A percentile compares a stretch with the other conserved stretches of the same genome.
These are phyloP conservation scores for Hypoxylon sp. DNA, from an alignment of 2,329 filamentous ascomycete species.

Conservation along the genomic window DNA sequence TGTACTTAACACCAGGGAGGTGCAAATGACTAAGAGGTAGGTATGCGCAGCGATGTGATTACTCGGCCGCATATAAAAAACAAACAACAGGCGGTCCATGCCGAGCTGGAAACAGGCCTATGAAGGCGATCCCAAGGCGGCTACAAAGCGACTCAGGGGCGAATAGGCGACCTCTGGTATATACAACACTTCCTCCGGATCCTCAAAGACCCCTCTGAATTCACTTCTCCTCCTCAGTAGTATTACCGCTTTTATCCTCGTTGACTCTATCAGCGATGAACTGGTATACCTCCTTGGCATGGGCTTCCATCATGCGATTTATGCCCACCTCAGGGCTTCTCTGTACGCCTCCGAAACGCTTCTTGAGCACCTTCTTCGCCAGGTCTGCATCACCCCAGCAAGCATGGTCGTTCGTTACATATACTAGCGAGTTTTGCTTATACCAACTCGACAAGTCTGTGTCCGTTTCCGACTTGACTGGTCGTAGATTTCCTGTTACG, in stretches of 20 bases:
- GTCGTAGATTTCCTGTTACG: slow-evolving; percentile 81
- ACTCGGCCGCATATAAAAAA: no score
- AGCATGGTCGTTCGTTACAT: slow-evolving; percentile 80
- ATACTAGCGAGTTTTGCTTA: slow-evolving; percentile 83
- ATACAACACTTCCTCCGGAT: no score
- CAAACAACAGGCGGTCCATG: no score
- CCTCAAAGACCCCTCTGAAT: neutral
- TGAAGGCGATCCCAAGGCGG: no score
- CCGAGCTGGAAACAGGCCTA: no score
- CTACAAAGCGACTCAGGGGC: no score
- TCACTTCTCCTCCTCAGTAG: slow-evolving; percentile 65
- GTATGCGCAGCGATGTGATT: no score
- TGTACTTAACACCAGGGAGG: neutral
- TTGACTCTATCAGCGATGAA: slow-evolving; percentile 65
- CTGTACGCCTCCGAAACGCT: slow-evolving; percentile 72
- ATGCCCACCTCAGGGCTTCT: slow-evolving; percentile 65
- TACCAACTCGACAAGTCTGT: slow-evolving; percentile 85
- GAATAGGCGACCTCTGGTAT: no score
- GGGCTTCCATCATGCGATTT: slow-evolving; percentile 70
- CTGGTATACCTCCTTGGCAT: slow-evolving; percentile 65
- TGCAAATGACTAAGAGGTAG: no score
- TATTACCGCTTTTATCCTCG: slow-evolving; percentile 58
- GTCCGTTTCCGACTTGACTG: slow-evolving; percentile 84
- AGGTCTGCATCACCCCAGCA: slow-evolving; percentile 79
- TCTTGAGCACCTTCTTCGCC: slow-evolving; percentile 71